Conservation (phyloP, 2,329 filamentous ascomycete species). For the Leptographium lundbergii region DNA sequence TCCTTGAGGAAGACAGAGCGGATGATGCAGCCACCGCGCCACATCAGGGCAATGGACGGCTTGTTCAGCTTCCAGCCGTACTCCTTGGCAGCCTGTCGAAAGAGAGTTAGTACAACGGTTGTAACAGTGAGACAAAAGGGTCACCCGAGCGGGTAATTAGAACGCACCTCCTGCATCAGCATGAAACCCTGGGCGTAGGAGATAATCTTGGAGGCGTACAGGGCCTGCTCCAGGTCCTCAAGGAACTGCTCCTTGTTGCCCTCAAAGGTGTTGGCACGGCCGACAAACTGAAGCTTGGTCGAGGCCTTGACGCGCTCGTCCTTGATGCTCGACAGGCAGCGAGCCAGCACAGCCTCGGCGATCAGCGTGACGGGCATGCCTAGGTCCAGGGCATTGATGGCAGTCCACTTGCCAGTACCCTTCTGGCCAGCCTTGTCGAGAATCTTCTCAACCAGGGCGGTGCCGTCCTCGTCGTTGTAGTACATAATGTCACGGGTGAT, state of each 20-base stretch:
- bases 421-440: constrained; percentile 98
- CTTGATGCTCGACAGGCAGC: constrained; percentile 92
- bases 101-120: constrained; percentile 3
- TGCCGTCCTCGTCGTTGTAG: constrained; percentile 91
- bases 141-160: neutral
- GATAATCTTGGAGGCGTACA: constrained; percentile 99
- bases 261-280: constrained; percentile 67
- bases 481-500: constrained; percentile 98
- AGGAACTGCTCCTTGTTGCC: constrained; percentile 91
- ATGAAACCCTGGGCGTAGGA: constrained; percentile 99
- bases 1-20: constrained; percentile 99
- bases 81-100: constrained; percentile 70
- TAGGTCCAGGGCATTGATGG: constrained; percentile 96
- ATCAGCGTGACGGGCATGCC: constrained; percentile 98
- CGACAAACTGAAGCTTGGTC: constrained; percentile 57
- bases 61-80: constrained; percentile 99
- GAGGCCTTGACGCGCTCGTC: constrained; percentile 77
- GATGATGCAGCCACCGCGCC: constrained; percentile 99
- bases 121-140: no score
- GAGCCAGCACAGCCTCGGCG: constrained; percentile 88
- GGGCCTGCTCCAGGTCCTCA: constrained; percentile 92
- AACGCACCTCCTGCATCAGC: constrained; percentile 89
- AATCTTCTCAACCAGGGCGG: constrained; percentile 93
- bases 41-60: constrained; percentile 99
- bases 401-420: constrained; percentile 99